Conservation (phyloP, 805 yeast genomes). For the Debaryomyces prosopidis region DNA sequence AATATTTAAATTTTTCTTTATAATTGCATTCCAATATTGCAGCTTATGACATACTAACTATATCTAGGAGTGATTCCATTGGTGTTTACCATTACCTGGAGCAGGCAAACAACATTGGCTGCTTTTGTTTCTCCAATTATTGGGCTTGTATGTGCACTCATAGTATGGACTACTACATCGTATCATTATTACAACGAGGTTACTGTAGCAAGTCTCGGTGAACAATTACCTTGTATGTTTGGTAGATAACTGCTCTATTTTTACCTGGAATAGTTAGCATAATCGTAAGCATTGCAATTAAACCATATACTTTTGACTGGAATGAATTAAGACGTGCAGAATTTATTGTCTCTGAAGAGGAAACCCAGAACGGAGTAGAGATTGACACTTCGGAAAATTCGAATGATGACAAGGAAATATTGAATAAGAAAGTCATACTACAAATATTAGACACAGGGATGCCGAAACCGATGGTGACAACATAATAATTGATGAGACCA, state of each 20-base stretch:
- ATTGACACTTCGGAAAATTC: background rate
- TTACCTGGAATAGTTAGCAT: constrained; percentile 31
- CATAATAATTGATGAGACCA: background rate
- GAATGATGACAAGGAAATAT: background rate
- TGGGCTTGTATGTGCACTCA: constrained; percentile 29
- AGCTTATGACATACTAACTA: constrained; percentile 1
- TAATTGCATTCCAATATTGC: too few relatives aligned
- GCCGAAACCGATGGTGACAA: background rate
- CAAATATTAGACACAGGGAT: background rate
- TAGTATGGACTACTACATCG: constrained; percentile 33
- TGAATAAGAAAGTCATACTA: too few relatives aligned
- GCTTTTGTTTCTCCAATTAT: constrained; percentile 30
- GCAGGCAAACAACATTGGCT: constrained; percentile 26
- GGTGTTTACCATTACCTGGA: constrained; percentile 35
- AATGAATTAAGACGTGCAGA: constrained; percentile 19
- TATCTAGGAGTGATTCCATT: constrained; percentile 31
- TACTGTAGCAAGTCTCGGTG: constrained; percentile 24
- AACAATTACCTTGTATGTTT: constrained; percentile 33
- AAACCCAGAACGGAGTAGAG: background rate
- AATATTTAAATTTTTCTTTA: background rate
- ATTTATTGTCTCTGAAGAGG: constrained; percentile 15
- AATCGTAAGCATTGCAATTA: constrained; percentile 22
- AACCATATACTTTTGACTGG: constrained; percentile 33
- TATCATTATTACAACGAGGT: constrained; percentile 25
- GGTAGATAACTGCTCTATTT: constrained; percentile 34